phyloP scores from a whole-genome alignment of 2,329 filamentous ascomycete species.

The Neocatenulostroma microsporum region DNA sequence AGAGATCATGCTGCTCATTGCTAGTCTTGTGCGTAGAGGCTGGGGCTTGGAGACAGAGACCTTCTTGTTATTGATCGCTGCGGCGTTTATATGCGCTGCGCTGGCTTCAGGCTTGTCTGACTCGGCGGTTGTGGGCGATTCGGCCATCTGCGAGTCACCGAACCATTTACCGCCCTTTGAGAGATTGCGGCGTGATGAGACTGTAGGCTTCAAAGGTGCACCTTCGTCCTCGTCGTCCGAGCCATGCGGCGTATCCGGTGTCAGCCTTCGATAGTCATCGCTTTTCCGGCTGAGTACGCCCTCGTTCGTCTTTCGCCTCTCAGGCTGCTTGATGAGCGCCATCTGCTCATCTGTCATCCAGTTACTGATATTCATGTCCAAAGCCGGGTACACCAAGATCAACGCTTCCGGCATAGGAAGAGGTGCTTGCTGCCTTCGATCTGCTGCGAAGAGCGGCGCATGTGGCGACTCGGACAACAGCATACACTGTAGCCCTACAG shows the following conservation, averaged over 20 bases:
- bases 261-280: slow-evolving; percentile 77
- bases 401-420: slow-evolving; percentile 67
- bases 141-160: too few relatives aligned
- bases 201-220: too few relatives aligned
- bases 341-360: slow-evolving; percentile 99
- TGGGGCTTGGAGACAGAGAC: slow-evolving; percentile 32
- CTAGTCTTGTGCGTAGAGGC: slow-evolving; percentile 70
- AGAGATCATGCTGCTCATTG: slow-evolving; percentile 94
- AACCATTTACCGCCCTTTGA: too few relatives aligned
- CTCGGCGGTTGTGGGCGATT: too few relatives aligned
- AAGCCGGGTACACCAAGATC: slow-evolving; percentile 76
- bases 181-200: not conserved
- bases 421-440: slow-evolving; percentile 31
- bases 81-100: slow-evolving; percentile 25
- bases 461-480: slow-evolving; percentile 61
- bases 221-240: slow-evolving; percentile 63
- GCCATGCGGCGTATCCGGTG: slow-evolving; percentile 69
- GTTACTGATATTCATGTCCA: slow-evolving; percentile 96
- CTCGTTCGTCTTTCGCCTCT: slow-evolving; percentile 67
- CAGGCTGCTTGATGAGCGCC: slow-evolving; percentile 79
- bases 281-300: slow-evolving; percentile 75
- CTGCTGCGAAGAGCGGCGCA: slow-evolving; percentile 16
- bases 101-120: not conserved
- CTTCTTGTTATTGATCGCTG: too few relatives aligned
- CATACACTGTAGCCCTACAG: slow-evolving; percentile 77